phyloP scores from a whole-genome alignment of 257 asterid species.

The Fraxinus quadrangulata region DNA sequence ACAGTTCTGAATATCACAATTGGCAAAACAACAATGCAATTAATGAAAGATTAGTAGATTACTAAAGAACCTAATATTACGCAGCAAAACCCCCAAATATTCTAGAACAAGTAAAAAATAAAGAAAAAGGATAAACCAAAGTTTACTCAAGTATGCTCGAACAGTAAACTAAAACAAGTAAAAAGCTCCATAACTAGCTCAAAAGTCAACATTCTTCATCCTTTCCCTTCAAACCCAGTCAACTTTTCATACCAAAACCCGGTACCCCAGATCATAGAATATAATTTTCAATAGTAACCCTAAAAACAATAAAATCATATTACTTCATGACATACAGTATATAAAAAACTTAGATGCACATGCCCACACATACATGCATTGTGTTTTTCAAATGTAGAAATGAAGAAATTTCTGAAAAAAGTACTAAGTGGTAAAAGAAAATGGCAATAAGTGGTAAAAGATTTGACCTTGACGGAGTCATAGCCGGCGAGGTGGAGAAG shows the following conservation, averaged over 20 bases:
- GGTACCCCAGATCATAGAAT: not conserved
- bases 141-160: not conserved
- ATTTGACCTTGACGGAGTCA: conserved; percentile 65
- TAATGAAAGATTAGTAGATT: not conserved
- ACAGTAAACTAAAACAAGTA: not conserved
- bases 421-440: not conserved
- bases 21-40: not conserved
- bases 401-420: not conserved
- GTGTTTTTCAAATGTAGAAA: not conserved
- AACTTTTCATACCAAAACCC: not conserved
- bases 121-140: not conserved
- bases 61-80: not conserved
- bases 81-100: not conserved
- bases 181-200: not conserved
- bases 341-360: not conserved
- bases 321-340: not conserved
- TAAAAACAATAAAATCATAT: not conserved
- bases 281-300: not conserved
- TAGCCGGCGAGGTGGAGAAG: conserved; percentile 89
- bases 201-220: not conserved
- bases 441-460: not conserved
- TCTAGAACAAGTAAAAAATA: not conserved
- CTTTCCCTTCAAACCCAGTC: not conserved
- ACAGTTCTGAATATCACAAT: not conserved
- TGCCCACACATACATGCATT: not conserved